Evolutionary conservation across 2,329 filamentous ascomycete species (phyloP).

Genomic region (Stachybotrys chartarum): DNA sequence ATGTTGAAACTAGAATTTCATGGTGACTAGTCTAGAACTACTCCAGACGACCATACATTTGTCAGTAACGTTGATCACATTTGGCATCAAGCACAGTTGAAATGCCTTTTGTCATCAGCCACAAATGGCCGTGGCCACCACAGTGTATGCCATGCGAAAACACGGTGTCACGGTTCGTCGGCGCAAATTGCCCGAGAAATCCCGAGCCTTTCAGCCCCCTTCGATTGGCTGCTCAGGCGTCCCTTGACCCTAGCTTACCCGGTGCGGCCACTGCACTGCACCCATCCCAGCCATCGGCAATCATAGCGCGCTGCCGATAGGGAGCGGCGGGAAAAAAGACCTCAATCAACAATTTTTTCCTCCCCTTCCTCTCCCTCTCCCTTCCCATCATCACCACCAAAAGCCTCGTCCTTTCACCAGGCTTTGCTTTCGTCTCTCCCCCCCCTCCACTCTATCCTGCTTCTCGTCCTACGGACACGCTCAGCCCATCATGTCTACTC

Average conservation of each 20-base stretch:
- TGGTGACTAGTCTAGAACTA: no score
- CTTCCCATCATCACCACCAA: background rate
- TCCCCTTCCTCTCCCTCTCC: background rate
- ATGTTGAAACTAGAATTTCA: no score
- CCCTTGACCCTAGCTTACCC: background rate
- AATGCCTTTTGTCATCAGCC: background rate
- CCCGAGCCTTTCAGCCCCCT: background rate
- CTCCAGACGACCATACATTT: background rate
- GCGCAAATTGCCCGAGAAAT: slow-evolving; percentile 1
- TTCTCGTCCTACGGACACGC: background rate
- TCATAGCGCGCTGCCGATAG: background rate
- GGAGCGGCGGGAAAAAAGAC: slow-evolving; percentile 1
- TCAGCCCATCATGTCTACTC: background rate
- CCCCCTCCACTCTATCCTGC: slow-evolving; percentile 1
- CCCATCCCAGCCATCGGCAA: background rate
- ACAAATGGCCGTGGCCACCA: background rate
- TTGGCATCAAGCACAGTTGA: background rate
- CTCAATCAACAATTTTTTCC: background rate
- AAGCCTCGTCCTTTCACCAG: background rate
- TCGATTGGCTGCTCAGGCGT: background rate
- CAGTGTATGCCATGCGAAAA: background rate
- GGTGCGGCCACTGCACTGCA: background rate
- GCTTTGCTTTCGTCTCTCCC: background rate
- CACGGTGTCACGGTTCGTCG: background rate
- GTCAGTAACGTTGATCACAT: background rate